phyloP scores from a whole-genome alignment of 345 rosid genomes.

The Linum usitatissimum region DNA sequence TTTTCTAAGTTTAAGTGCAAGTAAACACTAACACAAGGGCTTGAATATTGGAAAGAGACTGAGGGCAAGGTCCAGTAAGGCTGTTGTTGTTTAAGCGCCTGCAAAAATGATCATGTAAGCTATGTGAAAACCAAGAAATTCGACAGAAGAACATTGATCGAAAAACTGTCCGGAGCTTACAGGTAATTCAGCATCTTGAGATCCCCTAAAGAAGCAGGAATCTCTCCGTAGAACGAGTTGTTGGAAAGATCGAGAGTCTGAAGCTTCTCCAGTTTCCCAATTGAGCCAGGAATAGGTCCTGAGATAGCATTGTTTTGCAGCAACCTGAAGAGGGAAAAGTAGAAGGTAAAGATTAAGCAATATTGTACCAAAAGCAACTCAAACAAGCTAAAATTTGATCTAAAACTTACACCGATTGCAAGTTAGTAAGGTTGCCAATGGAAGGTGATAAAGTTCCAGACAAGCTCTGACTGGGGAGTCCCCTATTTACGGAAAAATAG shows the following conservation, averaged over 20 bases:
- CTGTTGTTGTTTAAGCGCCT: slow-evolving; percentile 98
- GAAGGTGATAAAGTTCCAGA: slow-evolving; percentile 84
- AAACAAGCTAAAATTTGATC: slow-evolving; percentile 1
- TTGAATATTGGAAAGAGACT: slow-evolving; percentile 63
- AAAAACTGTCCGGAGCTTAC: slow-evolving; percentile 31
- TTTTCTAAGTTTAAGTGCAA: not conserved
- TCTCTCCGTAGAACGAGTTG: slow-evolving; percentile 61
- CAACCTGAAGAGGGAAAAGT: slow-evolving; percentile 38
- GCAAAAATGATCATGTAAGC: slow-evolving; percentile 14
- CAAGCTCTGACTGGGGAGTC: slow-evolving; percentile 86
- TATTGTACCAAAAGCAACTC: not conserved
- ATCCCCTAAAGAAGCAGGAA: slow-evolving; percentile 68
- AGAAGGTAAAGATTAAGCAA: not conserved
- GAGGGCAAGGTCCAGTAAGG: slow-evolving; percentile 68
- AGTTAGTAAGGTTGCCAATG: slow-evolving; percentile 72
- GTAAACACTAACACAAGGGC: slow-evolving; percentile 64
- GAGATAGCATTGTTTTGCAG: slow-evolving; percentile 87
- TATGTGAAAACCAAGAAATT: not conserved
- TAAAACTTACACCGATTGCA: slow-evolving; percentile 75
- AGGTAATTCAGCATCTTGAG: slow-evolving; percentile 72
- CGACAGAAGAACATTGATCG: not conserved
- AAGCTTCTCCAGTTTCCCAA: slow-evolving; percentile 83
- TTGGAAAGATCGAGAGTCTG: slow-evolving; percentile 90
- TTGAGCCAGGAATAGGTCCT: slow-evolving; percentile 67
- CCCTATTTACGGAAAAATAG: slow-evolving; percentile 36